A percentile compares a stretch with the other conserved stretches of the same genome.
phyloP scores from a whole-genome alignment of 352 stramenopile species.

The Thraustochytrium sp. region DNA sequence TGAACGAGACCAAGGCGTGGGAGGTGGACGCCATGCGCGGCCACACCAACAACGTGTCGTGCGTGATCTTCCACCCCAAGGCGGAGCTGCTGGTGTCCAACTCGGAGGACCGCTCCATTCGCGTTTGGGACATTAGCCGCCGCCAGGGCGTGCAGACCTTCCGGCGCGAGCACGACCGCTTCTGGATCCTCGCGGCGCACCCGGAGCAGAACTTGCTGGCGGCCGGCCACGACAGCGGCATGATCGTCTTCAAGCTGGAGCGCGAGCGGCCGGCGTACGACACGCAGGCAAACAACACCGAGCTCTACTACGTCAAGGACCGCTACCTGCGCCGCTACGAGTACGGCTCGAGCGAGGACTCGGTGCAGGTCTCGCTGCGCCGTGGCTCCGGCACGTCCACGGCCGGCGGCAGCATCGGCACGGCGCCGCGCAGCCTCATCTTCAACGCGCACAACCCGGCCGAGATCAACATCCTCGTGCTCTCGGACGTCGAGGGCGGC shows the following conservation, averaged over 20 bases:
- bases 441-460: slow-evolving; percentile 93
- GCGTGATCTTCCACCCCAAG: slow-evolving; percentile 98
- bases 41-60: slow-evolving; percentile 99
- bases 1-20: slow-evolving; percentile 99
- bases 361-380: slow-evolving; percentile 64
- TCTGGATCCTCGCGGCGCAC: slow-evolving; percentile 96
- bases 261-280: slow-evolving; percentile 91
- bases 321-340: slow-evolving; percentile 65
- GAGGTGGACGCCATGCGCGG: slow-evolving; percentile 99
- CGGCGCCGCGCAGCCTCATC: slow-evolving; percentile 82
- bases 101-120: slow-evolving; percentile 97
- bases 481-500: slow-evolving; percentile 88
- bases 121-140: slow-evolving; percentile 98
- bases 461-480: slow-evolving; percentile 88
- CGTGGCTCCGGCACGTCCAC: slow-evolving; percentile 68
- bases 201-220: slow-evolving; percentile 94
- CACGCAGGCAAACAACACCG: slow-evolving; percentile 57
- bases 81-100: slow-evolving; percentile 98
- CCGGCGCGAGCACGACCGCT: slow-evolving; percentile 95
- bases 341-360: slow-evolving; percentile 41
- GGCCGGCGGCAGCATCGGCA: slow-evolving; percentile 72
- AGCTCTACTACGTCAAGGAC: slow-evolving; percentile 94
- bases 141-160: slow-evolving; percentile 97
- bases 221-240: slow-evolving; percentile 97
- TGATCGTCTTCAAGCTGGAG: slow-evolving; percentile 99